Conservation (phyloP, 2,329 filamentous ascomycete species). For the Aspergillus fumigatiaffinis region DNA sequence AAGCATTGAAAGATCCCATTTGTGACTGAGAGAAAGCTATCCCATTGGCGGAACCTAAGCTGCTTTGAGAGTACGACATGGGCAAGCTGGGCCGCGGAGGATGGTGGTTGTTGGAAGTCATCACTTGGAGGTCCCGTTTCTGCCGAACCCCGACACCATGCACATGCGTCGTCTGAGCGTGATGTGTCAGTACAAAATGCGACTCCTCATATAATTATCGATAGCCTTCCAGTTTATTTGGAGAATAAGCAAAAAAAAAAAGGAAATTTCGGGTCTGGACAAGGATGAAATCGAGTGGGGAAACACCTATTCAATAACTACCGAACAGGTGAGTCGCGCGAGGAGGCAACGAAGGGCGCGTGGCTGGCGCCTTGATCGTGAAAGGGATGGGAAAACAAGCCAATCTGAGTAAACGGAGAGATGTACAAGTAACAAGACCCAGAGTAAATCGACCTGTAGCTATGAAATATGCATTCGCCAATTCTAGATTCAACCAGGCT, state of each 20-base stretch:
- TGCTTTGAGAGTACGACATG: slow-evolving; percentile 41
- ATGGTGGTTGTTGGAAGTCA: slow-evolving; percentile 31
- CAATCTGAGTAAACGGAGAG: slow-evolving; percentile 3
- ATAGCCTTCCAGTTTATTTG: neutral
- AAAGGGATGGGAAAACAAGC: slow-evolving; percentile 19
- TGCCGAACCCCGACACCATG: slow-evolving; percentile 7
- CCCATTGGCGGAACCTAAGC: slow-evolving; percentile 35
- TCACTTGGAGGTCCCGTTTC: slow-evolving; percentile 11
- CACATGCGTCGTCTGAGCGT: slow-evolving; percentile 4
- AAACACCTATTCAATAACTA: slow-evolving; percentile 22
- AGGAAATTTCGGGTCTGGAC: slow-evolving; percentile 10
- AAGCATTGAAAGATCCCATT: slow-evolving; percentile 41
- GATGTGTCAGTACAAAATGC: neutral
- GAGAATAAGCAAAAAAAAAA: slow-evolving; percentile 5
- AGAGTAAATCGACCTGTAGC: neutral
- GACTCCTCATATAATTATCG: neutral
- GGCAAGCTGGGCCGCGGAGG: slow-evolving; percentile 24
- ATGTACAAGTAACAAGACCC: neutral
- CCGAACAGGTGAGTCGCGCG: slow-evolving; percentile 21
- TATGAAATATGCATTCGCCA: neutral
- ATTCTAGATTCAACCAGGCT: neutral
- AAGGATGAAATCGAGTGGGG: slow-evolving; percentile 15
- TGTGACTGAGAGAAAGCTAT: slow-evolving; percentile 38
- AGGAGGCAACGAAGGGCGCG: slow-evolving; percentile 32
- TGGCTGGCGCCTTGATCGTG: slow-evolving; percentile 22